phyloP scores from a whole-genome alignment of 805 yeast genomes.

The Suhomyces prunicola region DNA sequence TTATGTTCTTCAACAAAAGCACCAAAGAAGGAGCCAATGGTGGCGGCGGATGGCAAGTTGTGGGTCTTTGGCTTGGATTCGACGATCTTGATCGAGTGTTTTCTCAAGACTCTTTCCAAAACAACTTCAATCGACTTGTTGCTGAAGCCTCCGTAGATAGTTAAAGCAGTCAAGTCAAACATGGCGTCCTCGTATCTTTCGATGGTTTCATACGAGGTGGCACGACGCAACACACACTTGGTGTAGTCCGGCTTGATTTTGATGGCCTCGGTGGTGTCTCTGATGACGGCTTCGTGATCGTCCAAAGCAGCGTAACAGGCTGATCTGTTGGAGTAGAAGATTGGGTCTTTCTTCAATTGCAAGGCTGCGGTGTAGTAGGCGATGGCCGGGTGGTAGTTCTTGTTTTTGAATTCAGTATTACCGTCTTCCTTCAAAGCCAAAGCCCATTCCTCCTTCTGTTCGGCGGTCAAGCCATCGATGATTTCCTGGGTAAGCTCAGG shows the following conservation, averaged over 20 bases:
- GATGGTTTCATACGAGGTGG: constrained; percentile 82
- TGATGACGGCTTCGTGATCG: constrained; percentile 78
- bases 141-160: constrained; percentile 79
- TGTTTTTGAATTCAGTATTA: constrained; percentile 68
- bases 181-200: constrained; percentile 80
- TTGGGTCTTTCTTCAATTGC: constrained; percentile 73
- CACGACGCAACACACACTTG: constrained; percentile 91
- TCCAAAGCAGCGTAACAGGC: constrained; percentile 88
- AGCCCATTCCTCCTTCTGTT: constrained; percentile 63
- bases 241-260: constrained; percentile 83
- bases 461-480: constrained; percentile 43
- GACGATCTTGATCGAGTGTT: constrained; percentile 72
- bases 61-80: constrained; percentile 51
- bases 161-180: constrained; percentile 86
- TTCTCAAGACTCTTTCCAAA: constrained; percentile 82
- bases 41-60: constrained; percentile 76
- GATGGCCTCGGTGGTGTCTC: constrained; percentile 84
- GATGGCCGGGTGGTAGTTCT: constrained; percentile 73
- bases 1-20: constrained; percentile 66
- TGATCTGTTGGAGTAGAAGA: constrained; percentile 91
- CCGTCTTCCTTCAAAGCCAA: constrained; percentile 85
- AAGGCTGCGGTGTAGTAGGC: constrained; percentile 78
- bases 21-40: constrained; percentile 81
- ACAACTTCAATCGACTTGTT: constrained; percentile 74
- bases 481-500: constrained; percentile 53